Evolutionary conservation across 352 stramenopile genomes (phyloP), one percentile per base, ranked within the genome.

Genomic region (Halophytophthora batemanensis): DNA sequence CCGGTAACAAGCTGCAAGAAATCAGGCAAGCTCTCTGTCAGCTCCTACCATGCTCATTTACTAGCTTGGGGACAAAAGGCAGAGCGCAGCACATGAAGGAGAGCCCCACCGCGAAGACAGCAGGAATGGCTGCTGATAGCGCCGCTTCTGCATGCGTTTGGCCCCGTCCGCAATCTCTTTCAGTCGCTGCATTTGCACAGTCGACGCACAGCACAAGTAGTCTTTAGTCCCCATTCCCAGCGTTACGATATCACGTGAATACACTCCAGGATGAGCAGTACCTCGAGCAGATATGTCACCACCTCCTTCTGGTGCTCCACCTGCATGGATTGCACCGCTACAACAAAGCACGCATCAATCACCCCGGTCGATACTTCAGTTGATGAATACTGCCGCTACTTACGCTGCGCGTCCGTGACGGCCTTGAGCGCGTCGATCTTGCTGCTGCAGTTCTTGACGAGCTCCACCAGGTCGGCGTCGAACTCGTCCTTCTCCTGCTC

Each of bases 401-500:
- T 31, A 73, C 64, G 2, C 49, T 71, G 48, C 18, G 46, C 33
- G 17, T 75, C 65, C 18, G 64, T 65, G 19, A 50, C 50, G 35
- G 70, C 67, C 37, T 81, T 76, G 12, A 91, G 59, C 7, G 46
- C 66, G 47, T 90, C 74, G 28, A 90, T 79, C 43, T 72, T 77
- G 38, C 49, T 60, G 19, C 70, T 75, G 66, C 71, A 92, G 56
- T 73, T 83, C 35, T 79, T 85, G 34, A 90, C 77, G 17, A 92
- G 69, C 51, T 92, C 82, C 43, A 82, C 80, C 10, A 88, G 60
- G 34, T 88, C 77, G 19, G 69, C 65, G 55, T 91, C 81, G 47
- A 91, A 67, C 50, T 87, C 81, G 51, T 89, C 77, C 61, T 91
- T 91, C 42, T 89, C 74, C 37, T 64, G 53, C 66, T 90, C 78